Evolutionary conservation across 345 rosid species (phyloP), one percentile per base, ranked within the genome.

Genomic region (Brassica cretica): DNA sequence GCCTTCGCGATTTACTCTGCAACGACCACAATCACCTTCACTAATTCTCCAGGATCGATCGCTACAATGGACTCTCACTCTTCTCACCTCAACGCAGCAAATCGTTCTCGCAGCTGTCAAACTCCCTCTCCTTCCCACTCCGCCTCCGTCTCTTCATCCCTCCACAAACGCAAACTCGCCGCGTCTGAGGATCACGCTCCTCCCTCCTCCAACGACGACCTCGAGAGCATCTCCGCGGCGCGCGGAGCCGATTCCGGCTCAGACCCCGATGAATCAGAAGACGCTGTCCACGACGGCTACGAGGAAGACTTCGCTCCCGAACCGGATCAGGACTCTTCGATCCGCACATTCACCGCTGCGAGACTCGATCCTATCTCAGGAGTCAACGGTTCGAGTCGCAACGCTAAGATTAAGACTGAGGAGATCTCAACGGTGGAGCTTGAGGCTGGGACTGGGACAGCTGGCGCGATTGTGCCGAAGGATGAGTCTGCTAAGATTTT

Each of bases 201-300:
- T 9, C 96, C 83, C 8, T 66, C 99, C 68, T 91, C 98, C 70
- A 92, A 91, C 70, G 99, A 95, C 67, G 99, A 95, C 85, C 97
- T 95, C 56, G 98, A 93, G 88, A 93, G 97, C 85, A 88, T 96
- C 78, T 96, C 99, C 8, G 98, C 96, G 6, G 98, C 97, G 97
- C 25, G 97, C 93, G 97, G 96, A 15, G 94, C 86, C 0, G 90
- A 85, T 77, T 58, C 93, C 5, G 98, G 90, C 56, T 89, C 97
- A n/a, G 98, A 91, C 67, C 92, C 92, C 19, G 99, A 91, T 5
- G 98, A 95, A 37, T 90, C 95, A 6, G 97, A 87, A 73, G 90
- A 91, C 39, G 92, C 87, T 12, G 93, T 90, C 19, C 92, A 90
- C 2, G 97, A 93, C 30, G 99, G 91, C 12, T 96, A 94, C 1